phyloP scores from a whole-genome alignment of 768 basidiomycete species.

The Cystobasidium onofrii region DNA sequence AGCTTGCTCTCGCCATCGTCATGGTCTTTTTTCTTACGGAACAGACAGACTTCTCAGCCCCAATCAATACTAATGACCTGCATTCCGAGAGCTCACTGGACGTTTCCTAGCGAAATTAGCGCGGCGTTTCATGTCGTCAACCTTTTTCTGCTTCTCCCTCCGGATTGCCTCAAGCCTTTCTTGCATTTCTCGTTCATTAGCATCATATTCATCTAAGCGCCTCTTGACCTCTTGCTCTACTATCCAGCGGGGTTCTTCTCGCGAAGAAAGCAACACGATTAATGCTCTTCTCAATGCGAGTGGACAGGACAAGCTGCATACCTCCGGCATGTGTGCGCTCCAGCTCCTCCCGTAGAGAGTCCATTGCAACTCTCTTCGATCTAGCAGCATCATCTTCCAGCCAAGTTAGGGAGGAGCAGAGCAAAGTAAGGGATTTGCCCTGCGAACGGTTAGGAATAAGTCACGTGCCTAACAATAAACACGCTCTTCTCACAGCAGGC shows the following conservation, averaged over 20 bases:
- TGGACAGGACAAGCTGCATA: not conserved
- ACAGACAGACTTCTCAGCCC: no score
- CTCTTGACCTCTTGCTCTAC: conserved; percentile 25
- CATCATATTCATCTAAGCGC: conserved; percentile 8
- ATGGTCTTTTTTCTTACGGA: not conserved
- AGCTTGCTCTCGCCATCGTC: no score
- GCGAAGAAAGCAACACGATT: not conserved
- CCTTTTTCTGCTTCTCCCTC: conserved; percentile 11
- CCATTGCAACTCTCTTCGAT: conserved; percentile 7
- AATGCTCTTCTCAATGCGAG: not conserved
- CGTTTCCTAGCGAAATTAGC: conserved; percentile 17
- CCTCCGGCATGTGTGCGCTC: not conserved
- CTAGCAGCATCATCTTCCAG: conserved; percentile 23
- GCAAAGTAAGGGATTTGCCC: conserved; percentile 24
- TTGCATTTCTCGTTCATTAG: conserved; percentile 20
- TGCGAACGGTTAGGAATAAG: not conserved
- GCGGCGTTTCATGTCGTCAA: not conserved
- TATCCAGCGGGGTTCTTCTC: conserved; percentile 13
- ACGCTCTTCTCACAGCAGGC: not conserved
- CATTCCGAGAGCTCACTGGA: no score
- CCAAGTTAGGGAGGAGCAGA: conserved; percentile 24
- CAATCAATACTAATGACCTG: no score
- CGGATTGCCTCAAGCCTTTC: not conserved
- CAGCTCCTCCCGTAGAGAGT: conserved; percentile 4
- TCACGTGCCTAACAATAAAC: not conserved